These are phyloP conservation scores for Carex cristatella DNA, from an alignment of 176 grass and related monocot genomes.

Conservation along the genomic window DNA sequence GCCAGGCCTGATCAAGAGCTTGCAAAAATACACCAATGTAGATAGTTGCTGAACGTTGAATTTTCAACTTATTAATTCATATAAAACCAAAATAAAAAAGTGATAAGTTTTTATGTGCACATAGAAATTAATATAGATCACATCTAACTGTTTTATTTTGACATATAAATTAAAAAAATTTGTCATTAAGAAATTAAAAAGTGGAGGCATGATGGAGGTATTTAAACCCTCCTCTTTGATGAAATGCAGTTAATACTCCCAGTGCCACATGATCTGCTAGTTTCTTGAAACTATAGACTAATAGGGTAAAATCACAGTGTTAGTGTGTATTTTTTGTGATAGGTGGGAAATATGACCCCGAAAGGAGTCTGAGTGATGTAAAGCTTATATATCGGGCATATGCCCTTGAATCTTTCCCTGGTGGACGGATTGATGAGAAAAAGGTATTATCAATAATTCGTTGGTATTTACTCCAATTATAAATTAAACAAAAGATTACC, in stretches of 20 bases:
- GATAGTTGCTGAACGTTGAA: no score
- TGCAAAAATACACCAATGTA: no score
- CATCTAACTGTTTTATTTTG: no score
- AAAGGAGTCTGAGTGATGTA: constrained; percentile 66
- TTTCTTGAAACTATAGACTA: background rate
- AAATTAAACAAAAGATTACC: background rate
- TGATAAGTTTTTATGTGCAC: no score
- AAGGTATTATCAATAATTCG: constrained; percentile 44
- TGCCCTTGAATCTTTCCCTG: constrained; percentile 64
- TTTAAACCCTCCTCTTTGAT: background rate
- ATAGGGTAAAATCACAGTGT: background rate
- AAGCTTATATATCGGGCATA: constrained; percentile 80
- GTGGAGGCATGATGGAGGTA: no score
- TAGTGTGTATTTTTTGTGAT: constrained; percentile 5
- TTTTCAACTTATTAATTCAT: no score
- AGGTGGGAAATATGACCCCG: constrained; percentile 72
- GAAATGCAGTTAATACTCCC: background rate
- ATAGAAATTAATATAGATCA: no score
- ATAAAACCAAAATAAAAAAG: no score
- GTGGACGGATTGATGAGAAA: constrained; percentile 53
- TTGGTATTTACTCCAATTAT: background rate
- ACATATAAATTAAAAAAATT: no score
- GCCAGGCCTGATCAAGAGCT: no score
- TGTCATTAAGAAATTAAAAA: no score
- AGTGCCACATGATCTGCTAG: background rate